Evolutionary conservation across 2,329 filamentous ascomycete genomes (phyloP).

Genomic region (Arthrobotrys conoides): DNA sequence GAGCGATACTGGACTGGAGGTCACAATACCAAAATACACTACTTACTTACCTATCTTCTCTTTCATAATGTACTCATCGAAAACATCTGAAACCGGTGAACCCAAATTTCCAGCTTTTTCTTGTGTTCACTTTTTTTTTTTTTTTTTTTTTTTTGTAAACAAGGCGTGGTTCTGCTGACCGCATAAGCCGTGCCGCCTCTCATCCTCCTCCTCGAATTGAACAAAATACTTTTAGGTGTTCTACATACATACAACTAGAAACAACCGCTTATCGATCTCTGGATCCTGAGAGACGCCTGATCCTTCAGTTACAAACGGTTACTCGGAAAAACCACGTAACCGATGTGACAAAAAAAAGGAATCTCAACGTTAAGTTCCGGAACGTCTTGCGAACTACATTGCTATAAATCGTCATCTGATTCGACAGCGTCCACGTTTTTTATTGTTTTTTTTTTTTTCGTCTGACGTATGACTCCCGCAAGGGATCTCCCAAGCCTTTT

Average conservation of each 20-base stretch:
- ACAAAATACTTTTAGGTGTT: neutral
- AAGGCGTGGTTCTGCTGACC: slow-evolving; percentile 52
- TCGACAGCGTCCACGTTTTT: slow-evolving; percentile 39
- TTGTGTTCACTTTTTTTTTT: slow-evolving; percentile 2
- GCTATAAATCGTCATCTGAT: slow-evolving; percentile 43
- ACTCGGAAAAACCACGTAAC: slow-evolving; percentile 32
- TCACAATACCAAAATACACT: slow-evolving; percentile 32
- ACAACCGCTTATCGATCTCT: slow-evolving; percentile 38
- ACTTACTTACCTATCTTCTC: slow-evolving; percentile 20
- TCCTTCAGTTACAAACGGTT: slow-evolving; percentile 33
- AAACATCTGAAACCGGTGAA: neutral
- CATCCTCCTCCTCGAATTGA: too few species aligned
- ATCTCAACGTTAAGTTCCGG: slow-evolving; percentile 28
- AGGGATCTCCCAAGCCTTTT: slow-evolving; percentile 12
- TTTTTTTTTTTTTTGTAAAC: slow-evolving; percentile 17
- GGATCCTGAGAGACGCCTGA: slow-evolving; percentile 59
- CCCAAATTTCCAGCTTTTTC: neutral
- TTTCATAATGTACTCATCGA: neutral
- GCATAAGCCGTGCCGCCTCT: slow-evolving; percentile 45
- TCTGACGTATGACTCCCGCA: slow-evolving; percentile 57
- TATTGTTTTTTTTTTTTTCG: slow-evolving; percentile 15
- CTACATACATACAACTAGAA: too few species aligned
- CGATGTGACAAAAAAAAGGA: slow-evolving; percentile 11
- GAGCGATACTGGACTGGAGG: slow-evolving; percentile 33
- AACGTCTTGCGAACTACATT: neutral